phyloP scores from a whole-genome alignment of 768 basidiomycete genomes.

The Rhizopogon rudus region DNA sequence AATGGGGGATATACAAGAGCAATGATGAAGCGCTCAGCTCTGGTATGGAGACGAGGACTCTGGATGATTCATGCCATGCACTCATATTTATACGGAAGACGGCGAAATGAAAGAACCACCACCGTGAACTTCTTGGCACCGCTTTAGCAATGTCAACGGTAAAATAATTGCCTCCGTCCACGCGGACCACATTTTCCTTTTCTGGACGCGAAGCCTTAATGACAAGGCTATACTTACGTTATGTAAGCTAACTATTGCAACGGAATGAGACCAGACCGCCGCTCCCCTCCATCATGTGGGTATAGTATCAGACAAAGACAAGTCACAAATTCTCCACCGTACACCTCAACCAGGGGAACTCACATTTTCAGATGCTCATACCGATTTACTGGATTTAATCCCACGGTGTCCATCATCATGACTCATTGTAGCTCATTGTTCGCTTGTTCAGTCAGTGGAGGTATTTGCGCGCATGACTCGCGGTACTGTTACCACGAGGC shows the following conservation, averaged over 20 bases:
- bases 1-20: constrained; percentile 8
- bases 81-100: constrained; percentile 21
- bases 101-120: neutral
- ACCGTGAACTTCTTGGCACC: no score
- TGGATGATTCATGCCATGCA: no score
- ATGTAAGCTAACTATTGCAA: no score
- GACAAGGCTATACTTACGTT: neutral
- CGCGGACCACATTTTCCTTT: constrained; percentile 4
- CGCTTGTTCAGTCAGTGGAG: neutral
- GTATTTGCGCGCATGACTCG: neutral
- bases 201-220: neutral
- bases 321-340: neutral
- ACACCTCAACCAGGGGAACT: neutral
- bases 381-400: neutral
- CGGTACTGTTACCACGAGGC: neutral
- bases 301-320: no score
- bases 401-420: neutral
- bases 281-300: no score
- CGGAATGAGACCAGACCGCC: neutral
- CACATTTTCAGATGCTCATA: neutral
- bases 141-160: no score
- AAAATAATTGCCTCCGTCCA: constrained; percentile 4
- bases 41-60: neutral
- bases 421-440: neutral
- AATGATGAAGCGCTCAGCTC: neutral